These are phyloP conservation scores for Metarhizium robertsii DNA, from an alignment of 2,329 filamentous ascomycete genomes.

Conservation along the genomic window DNA sequence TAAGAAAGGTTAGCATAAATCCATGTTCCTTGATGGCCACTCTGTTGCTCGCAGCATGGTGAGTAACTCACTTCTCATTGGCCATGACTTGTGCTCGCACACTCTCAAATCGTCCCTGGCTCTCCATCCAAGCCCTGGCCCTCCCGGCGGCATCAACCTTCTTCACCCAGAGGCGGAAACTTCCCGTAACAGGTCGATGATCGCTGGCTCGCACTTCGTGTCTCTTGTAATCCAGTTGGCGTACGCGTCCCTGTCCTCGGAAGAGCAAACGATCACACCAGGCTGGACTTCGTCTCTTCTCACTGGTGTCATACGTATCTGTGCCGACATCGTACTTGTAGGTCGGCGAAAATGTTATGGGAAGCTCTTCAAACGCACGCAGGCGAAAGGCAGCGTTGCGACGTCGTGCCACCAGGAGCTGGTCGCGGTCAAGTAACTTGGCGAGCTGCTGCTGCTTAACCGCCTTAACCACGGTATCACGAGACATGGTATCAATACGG, in stretches of 20 bases:
- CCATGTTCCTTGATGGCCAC: neutral
- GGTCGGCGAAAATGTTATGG: slow-evolving; percentile 86
- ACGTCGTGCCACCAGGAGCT: slow-evolving; percentile 78
- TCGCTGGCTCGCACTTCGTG: slow-evolving; percentile 90
- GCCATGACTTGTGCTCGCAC: slow-evolving; percentile 58
- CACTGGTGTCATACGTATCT: slow-evolving; percentile 86
- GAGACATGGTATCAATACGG: slow-evolving; percentile 93
- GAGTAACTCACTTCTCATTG: slow-evolving; percentile 63
- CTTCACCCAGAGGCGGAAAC: slow-evolving; percentile 78
- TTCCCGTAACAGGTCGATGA: slow-evolving; percentile 83
- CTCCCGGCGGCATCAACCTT: slow-evolving; percentile 62
- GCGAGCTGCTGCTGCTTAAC: slow-evolving; percentile 70
- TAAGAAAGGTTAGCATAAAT: slow-evolving; percentile 16
- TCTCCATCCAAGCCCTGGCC: slow-evolving; percentile 59
- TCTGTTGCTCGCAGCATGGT: neutral
- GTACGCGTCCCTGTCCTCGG: slow-evolving; percentile 68
- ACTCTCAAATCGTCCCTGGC: slow-evolving; percentile 64
- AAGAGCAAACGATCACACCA: slow-evolving; percentile 97
- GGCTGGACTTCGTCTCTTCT: slow-evolving; percentile 87
- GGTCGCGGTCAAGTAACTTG: slow-evolving; percentile 87
- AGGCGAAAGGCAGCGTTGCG: slow-evolving; percentile 86
- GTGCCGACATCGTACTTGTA: slow-evolving; percentile 98
- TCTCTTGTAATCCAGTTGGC: slow-evolving; percentile 77
- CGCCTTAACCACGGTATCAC: slow-evolving; percentile 82
- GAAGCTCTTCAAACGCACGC: slow-evolving; percentile 80